These are phyloP conservation scores for Fraxinus greggii DNA, from an alignment of 305 asterid genomes.

Conservation along the genomic window DNA sequence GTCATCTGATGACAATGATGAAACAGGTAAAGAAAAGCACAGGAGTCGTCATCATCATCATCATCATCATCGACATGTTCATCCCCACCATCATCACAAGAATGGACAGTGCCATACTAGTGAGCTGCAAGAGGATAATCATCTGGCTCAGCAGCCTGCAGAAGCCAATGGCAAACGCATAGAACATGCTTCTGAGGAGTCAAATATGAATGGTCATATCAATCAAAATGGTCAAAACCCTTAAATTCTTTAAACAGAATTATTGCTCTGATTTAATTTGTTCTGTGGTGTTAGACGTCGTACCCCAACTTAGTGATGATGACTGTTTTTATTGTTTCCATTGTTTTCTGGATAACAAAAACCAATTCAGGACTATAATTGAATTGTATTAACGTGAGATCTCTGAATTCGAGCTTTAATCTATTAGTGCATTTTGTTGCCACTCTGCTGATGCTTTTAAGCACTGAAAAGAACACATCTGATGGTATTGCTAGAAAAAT, in stretches of 20 bases:
- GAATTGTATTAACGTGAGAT: not conserved
- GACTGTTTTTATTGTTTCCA: not conserved
- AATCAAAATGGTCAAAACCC: not conserved
- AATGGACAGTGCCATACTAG: constrained; percentile 15
- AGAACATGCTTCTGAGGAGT: constrained; percentile 19
- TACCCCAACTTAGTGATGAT: not conserved
- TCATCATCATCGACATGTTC: constrained; percentile 30
- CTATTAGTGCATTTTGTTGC: not conserved
- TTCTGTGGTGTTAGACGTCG: not conserved
- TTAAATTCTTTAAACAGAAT: not conserved
- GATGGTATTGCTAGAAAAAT: not conserved
- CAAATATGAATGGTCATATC: constrained; percentile 24
- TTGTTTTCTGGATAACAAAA: not conserved
- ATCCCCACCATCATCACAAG: constrained; percentile 32
- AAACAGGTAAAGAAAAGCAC: constrained; percentile 29
- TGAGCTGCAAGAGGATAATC: constrained; percentile 14
- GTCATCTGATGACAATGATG: constrained; percentile 44
- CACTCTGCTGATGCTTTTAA: not conserved
- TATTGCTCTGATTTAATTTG: not conserved
- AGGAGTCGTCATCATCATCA: constrained; percentile 31
- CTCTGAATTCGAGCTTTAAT: not conserved
- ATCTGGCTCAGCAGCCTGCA: constrained; percentile 11
- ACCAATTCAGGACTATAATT: not conserved
- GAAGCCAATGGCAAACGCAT: constrained; percentile 12
- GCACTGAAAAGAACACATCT: not conserved